Percentiles rank a stretch among this genome's conserved stretches.
These are phyloP conservation scores for Fusarium avenaceum DNA, from an alignment of 2,329 filamentous ascomycete species.

Conservation along the genomic window DNA sequence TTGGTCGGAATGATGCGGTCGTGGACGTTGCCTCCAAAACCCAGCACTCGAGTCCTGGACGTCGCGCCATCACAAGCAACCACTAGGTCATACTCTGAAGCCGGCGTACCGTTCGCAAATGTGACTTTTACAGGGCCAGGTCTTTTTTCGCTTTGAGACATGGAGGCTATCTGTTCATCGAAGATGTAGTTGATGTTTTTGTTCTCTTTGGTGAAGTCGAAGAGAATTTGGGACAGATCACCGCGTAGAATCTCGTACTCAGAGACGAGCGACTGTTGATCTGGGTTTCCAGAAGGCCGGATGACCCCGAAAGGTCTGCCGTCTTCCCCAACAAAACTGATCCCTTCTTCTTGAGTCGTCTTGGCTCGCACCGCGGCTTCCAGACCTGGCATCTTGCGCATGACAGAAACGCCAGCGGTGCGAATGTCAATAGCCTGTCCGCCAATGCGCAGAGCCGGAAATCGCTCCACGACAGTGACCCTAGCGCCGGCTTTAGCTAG, in stretches of 20 bases:
- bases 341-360: constrained; percentile 19
- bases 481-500: constrained; percentile 48
- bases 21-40: constrained; percentile 11
- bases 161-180: constrained; percentile 20
- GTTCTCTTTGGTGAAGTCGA: constrained; percentile 14
- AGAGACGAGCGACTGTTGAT: constrained; percentile 25
- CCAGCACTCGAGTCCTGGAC: constrained; percentile 16
- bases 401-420: constrained; percentile 54
- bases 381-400: constrained; percentile 57
- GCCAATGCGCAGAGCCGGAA: constrained; percentile 51
- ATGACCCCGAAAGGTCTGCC: constrained; percentile 14
- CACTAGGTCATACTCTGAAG: constrained; percentile 21
- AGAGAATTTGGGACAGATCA: constrained; percentile 20
- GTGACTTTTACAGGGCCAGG: constrained; percentile 7
- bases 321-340: constrained; percentile 19
- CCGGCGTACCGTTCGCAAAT: constrained; percentile 13
- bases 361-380: constrained; percentile 16
- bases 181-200: constrained; percentile 25
- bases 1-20: constrained; percentile 42
- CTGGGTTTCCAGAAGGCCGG: constrained; percentile 17
- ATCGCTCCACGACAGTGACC: constrained; percentile 58
- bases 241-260: constrained; percentile 27
- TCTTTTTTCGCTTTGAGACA: constrained; percentile 12
- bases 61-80: constrained; percentile 24
- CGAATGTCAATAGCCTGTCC: constrained; percentile 58